phyloP scores from a whole-genome alignment of 1,284 basidiomycete genomes.

The Agaricales sp. region DNA sequence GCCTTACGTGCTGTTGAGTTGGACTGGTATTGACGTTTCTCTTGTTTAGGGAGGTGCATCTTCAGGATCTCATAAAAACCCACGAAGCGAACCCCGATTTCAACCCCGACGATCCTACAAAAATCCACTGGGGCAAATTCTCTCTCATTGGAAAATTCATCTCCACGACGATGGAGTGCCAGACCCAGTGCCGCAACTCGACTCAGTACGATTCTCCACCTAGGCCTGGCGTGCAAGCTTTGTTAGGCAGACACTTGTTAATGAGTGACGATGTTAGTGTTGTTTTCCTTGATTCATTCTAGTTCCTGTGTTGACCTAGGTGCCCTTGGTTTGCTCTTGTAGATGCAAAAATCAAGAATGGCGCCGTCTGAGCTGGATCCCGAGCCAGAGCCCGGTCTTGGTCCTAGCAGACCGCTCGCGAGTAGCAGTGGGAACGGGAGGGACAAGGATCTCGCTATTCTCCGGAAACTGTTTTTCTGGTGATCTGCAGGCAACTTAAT shows the following conservation, averaged over 20 bases:
- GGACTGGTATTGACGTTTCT: too few species aligned
- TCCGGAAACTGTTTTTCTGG: constrained; percentile 36
- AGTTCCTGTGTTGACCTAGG: constrained; percentile 4
- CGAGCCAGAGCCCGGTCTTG: constrained; percentile 22
- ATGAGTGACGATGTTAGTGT: constrained; percentile 58
- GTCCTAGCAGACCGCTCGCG: constrained; percentile 7
- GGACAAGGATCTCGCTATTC: constrained; percentile 24
- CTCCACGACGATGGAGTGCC: constrained; percentile 55
- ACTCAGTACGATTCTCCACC: constrained; percentile 36
- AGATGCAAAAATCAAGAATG: constrained; percentile 55
- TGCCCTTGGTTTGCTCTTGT: constrained; percentile 6
- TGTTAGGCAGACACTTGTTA: constrained; percentile 40
- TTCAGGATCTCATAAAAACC: constrained; percentile 68
- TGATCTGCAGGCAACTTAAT: too few species aligned
- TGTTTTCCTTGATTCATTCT: not conserved
- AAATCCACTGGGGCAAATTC: constrained; percentile 81
- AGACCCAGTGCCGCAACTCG: constrained; percentile 54
- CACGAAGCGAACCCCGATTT: constrained; percentile 68
- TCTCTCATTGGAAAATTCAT: constrained; percentile 78
- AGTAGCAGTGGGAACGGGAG: constrained; percentile 11
- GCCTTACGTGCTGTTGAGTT: constrained; percentile 6
- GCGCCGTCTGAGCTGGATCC: constrained; percentile 34
- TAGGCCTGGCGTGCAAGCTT: constrained; percentile 35
- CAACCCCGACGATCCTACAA: constrained; percentile 43
- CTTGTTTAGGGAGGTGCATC: constrained; percentile 63